Conservation (phyloP, 2,329 filamentous ascomycete species). For the Aureobasidium sp. region DNA sequence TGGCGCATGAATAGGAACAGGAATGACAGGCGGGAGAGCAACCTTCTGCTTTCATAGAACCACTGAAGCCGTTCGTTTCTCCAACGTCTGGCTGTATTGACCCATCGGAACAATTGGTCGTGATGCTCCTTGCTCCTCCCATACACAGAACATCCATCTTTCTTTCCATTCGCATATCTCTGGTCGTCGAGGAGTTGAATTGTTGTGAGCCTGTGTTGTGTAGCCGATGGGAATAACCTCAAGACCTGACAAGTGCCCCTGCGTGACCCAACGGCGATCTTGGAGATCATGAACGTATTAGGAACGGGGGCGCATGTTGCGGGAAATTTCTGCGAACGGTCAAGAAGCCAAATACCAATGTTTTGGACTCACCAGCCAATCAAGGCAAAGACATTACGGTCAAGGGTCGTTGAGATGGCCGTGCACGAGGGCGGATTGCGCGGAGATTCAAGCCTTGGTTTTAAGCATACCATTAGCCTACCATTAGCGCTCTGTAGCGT, state of each 20-base stretch:
- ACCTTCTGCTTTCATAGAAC: neutral
- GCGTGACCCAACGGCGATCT: conserved; percentile 8
- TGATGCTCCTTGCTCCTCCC: neutral
- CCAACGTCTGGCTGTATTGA: neutral
- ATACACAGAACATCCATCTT: neutral
- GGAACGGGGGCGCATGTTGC: neutral
- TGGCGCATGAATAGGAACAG: conserved; percentile 7
- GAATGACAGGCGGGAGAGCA: conserved; percentile 5
- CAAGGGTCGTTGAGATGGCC: neutral
- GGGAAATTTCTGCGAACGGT: conserved; percentile 6
- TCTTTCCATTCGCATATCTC: neutral
- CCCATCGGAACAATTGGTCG: neutral
- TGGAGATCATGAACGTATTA: neutral
- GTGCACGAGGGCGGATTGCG: conserved; percentile 1
- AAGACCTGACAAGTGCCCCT: conserved; percentile 4
- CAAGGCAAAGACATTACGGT: neutral
- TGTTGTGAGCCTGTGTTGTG: neutral
- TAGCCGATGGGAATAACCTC: neutral
- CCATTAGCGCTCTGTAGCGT: conserved; percentile 5
- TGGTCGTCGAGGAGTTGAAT: neutral
- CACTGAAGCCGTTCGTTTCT: conserved; percentile 11
- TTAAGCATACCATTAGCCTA: conserved; percentile 11
- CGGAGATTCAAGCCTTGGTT: conserved; percentile 5
- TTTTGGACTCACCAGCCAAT: neutral
- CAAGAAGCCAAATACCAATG: neutral